Conservation (phyloP, 495 filamentous ascomycete genomes). For the Penicillium herquei region DNA sequence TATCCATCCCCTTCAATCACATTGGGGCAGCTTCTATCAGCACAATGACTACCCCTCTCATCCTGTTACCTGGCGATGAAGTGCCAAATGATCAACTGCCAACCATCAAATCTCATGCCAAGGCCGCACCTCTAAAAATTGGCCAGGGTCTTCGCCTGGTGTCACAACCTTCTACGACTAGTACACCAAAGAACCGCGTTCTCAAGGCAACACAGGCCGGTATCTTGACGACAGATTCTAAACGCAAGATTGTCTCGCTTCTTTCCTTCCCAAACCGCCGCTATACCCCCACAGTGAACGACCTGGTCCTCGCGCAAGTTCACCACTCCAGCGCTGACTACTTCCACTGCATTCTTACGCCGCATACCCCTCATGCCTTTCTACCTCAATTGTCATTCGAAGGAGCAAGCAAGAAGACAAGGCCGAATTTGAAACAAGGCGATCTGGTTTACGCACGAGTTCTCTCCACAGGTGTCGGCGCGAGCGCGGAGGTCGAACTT, state of each 20-base stretch:
- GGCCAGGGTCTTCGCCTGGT: conserved; percentile 73
- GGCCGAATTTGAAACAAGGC: conserved; percentile 70
- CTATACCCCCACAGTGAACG: conserved; percentile 75
- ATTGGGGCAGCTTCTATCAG: not conserved
- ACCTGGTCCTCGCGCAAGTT: conserved; percentile 83
- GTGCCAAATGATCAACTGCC: conserved; percentile 60
- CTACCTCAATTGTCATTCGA: conserved; percentile 90
- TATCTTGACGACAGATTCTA: conserved; percentile 67
- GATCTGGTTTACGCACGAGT: conserved; percentile 82
- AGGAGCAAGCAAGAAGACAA: conserved; percentile 85
- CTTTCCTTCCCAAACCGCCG: conserved; percentile 45
- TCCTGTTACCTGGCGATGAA: conserved; percentile 76
- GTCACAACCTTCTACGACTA: conserved; percentile 29
- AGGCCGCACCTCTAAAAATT: conserved; percentile 60
- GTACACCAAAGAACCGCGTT: conserved; percentile 30
- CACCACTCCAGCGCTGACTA: conserved; percentile 70
- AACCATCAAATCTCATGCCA: conserved; percentile 52
- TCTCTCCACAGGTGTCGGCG: conserved; percentile 63
- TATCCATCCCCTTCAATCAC: no score
- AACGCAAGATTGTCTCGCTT: conserved; percentile 59
- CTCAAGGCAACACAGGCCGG: conserved; percentile 79
- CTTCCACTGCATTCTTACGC: conserved; percentile 69
- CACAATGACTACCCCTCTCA: conserved; percentile 47
- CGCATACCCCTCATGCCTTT: conserved; percentile 69
- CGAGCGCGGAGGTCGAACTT: conserved; percentile 83